These are phyloP conservation scores for Fragosphaeria purpurea DNA, from an alignment of 2,329 filamentous ascomycete species.

Conservation along the genomic window DNA sequence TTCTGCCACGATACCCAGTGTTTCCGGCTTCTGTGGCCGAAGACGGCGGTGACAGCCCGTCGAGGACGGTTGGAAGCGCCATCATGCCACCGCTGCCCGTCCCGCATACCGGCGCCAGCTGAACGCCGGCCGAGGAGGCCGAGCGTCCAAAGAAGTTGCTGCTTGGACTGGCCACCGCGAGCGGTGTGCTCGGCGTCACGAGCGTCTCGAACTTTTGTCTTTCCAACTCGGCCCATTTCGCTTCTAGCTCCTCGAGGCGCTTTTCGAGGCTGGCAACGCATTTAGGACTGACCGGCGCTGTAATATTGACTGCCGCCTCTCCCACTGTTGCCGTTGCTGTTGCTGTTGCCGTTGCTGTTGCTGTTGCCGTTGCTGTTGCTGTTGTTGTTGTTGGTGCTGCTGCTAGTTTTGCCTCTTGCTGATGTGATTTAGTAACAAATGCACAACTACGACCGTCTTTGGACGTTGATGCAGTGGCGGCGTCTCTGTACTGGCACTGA, in stretches of 20 bases:
- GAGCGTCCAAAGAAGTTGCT: not conserved
- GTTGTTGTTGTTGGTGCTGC: no score
- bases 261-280: not conserved
- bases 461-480: not conserved
- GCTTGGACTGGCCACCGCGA: no score
- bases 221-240: constrained; percentile 4
- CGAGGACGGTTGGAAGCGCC: not conserved
- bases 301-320: not conserved
- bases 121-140: not conserved
- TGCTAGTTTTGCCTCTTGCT: not conserved
- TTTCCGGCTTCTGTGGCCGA: not conserved
- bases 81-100: not conserved
- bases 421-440: not conserved
- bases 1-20: not conserved
- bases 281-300: not conserved
- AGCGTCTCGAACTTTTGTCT: not conserved
- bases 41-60: not conserved
- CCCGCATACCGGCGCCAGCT: not conserved
- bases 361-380: no score
- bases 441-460: not conserved
- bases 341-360: no score
- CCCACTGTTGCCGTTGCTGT: no score
- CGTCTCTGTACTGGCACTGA: constrained; percentile 11
- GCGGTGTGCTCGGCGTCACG: not conserved
- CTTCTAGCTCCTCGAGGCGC: constrained; percentile 1